Evolutionary conservation across 2,329 filamentous ascomycete genomes (phyloP).

Genomic region (Eurotiales sp.): DNA sequence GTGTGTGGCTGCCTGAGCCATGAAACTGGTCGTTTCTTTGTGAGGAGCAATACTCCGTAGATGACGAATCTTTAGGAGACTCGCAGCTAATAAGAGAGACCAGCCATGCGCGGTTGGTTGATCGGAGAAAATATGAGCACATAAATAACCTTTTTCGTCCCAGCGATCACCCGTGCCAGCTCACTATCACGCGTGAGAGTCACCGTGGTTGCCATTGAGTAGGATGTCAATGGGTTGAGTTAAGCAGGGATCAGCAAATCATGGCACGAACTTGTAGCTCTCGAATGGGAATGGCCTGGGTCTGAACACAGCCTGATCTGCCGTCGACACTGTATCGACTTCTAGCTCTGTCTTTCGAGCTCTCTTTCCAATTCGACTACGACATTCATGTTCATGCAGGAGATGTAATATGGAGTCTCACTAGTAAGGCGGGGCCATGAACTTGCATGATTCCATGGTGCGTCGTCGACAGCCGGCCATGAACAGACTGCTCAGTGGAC

Average conservation of each 20-base stretch:
- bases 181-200: background rate
- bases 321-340: no score
- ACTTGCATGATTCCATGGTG: no score
- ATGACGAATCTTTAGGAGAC: background rate
- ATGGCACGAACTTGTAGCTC: background rate
- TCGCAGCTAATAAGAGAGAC: background rate
- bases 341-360: no score
- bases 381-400: background rate
- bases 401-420: background rate
- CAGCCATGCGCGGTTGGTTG: background rate
- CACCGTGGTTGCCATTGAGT: background rate
- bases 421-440: background rate
- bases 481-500: background rate
- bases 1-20: background rate
- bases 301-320: background rate
- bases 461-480: no score
- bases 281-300: background rate
- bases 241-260: background rate
- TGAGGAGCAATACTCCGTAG: background rate
- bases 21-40: background rate
- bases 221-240: no score
- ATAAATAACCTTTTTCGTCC: background rate
- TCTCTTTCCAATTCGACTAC: no score
- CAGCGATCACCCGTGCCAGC: background rate
- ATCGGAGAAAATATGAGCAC: background rate